phyloP scores from a whole-genome alignment of 1,284 basidiomycete genomes.

The Ceratorhiza oryzae-sativae region DNA sequence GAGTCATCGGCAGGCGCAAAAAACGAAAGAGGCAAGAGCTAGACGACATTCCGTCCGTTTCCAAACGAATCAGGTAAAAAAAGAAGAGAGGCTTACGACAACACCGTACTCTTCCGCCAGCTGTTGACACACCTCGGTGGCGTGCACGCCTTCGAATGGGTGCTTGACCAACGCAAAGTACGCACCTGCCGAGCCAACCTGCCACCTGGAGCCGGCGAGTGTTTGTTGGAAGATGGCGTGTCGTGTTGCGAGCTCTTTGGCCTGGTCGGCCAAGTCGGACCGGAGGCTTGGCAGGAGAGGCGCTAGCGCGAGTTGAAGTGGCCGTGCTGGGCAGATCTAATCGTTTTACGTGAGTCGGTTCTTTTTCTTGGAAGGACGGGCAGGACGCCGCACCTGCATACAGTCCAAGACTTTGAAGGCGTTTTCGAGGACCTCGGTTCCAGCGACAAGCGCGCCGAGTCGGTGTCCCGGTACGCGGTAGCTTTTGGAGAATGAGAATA shows the following conservation, averaged over 20 bases:
- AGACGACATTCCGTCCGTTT: not conserved
- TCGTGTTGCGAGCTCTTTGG: slow-evolving; percentile 61
- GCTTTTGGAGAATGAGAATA: slow-evolving; percentile 84
- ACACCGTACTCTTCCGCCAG: slow-evolving; percentile 72
- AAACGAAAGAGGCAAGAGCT: slow-evolving; percentile 70
- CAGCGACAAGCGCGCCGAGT: slow-evolving; percentile 77
- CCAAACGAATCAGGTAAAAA: not conserved
- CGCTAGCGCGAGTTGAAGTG: slow-evolving; percentile 72
- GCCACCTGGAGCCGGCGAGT: slow-evolving; percentile 59
- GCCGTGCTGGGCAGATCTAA: slow-evolving; percentile 78
- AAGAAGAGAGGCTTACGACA: slow-evolving; percentile 47
- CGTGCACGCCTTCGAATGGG: slow-evolving; percentile 62
- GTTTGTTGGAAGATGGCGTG: slow-evolving; percentile 64
- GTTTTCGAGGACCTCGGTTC: slow-evolving; percentile 62
- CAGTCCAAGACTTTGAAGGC: slow-evolving; percentile 77
- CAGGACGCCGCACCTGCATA: slow-evolving; percentile 56
- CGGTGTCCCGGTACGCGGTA: slow-evolving; percentile 88
- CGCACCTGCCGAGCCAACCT: slow-evolving; percentile 69
- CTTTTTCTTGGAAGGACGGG: slow-evolving; percentile 41
- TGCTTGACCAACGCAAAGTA: slow-evolving; percentile 81
- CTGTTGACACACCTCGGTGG: slow-evolving; percentile 64
- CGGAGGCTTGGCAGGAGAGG: slow-evolving; percentile 63
- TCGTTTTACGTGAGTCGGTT: slow-evolving; percentile 30
- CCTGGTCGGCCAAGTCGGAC: slow-evolving; percentile 60
- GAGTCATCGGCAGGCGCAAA: slow-evolving; percentile 57